Evolutionary conservation across 1,284 basidiomycete species (phyloP), one percentile per base, ranked within the genome.

Genomic region (Ganoderma sp.): DNA sequence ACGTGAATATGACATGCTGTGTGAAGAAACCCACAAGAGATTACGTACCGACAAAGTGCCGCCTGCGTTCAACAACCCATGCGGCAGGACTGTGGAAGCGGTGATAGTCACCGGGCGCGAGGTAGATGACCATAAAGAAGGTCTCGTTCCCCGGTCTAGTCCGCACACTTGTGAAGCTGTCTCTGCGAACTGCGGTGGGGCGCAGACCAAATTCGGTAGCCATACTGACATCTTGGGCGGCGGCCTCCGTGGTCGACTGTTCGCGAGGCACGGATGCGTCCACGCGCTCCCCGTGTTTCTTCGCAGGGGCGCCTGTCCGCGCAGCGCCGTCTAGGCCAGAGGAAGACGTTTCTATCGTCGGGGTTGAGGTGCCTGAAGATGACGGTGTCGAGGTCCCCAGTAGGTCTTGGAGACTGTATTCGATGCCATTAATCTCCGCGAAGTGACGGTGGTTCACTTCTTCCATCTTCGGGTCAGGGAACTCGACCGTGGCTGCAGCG

Each of bases 61-160:
- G 83, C 66, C 97, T 84, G 75, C 94, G 92, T 84, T 99, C 97
- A 28, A 98, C 98, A 8, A 99, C 96, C 98, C 97, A 99, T 5
- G 93, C 91, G 2, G 95, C 90, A 0, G 98, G 97, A 70, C 91
- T 94, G 82, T 99, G 97, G 87, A 98, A 99, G 48, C 96, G 90
- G 78, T 99, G 97, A 79, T 99, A 99, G 80, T 99, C 98, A 1
- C 98, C 98, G 0, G 97, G 97, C 1, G 97, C 97, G 65, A 99
- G 92, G 82, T 99, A 99, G 73, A 99, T 92, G 75, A 99, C 97
- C 58, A 92, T 84, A 80, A 99, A 99, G 83, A 90, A 97, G 48
- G 99, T 88, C 61, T 90, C 87, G 78, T 97, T 92, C 15, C 92
- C 93, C 4, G 88, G 85, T 73, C 87, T 87, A 54, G 88, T 82